Conservation (phyloP, 2,329 filamentous ascomycete genomes). For the Venturia aucupariae region DNA sequence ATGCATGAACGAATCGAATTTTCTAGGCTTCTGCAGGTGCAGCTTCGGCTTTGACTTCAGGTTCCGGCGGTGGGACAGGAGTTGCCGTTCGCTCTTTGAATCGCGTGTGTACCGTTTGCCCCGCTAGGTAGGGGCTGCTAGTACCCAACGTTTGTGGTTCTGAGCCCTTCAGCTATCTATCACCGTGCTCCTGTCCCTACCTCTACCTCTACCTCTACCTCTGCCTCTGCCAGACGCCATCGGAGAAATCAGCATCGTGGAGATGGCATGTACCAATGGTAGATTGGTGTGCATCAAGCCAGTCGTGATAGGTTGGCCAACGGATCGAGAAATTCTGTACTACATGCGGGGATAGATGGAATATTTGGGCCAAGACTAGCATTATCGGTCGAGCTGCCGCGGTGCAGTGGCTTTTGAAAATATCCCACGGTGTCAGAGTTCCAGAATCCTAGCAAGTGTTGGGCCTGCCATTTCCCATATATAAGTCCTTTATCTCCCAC, state of each 20-base stretch:
- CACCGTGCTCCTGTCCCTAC: neutral
- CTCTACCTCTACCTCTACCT: no score
- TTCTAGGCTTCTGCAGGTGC: conserved; percentile 4
- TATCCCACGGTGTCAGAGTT: neutral
- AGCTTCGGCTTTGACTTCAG: no score
- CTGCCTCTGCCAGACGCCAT: no score
- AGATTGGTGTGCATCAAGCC: neutral
- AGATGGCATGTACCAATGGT: no score
- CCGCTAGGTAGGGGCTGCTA: no score
- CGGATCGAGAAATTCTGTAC: neutral
- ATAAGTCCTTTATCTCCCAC: neutral
- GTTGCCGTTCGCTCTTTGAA: neutral
- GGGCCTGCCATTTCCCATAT: neutral
- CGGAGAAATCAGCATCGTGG: no score
- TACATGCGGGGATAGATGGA: conserved; percentile 5
- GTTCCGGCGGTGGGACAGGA: neutral
- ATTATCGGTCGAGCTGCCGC: conserved; percentile 1
- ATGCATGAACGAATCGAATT: no score
- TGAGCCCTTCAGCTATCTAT: no score
- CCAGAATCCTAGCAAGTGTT: neutral
- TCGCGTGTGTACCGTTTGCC: neutral
- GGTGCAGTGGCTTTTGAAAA: neutral
- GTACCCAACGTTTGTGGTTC: no score
- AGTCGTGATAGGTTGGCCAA: neutral
- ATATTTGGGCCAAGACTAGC: neutral